Base-by-base conservation (phyloP, 1,284 basidiomycete species). In the Fomitopsis betulina region DNA sequence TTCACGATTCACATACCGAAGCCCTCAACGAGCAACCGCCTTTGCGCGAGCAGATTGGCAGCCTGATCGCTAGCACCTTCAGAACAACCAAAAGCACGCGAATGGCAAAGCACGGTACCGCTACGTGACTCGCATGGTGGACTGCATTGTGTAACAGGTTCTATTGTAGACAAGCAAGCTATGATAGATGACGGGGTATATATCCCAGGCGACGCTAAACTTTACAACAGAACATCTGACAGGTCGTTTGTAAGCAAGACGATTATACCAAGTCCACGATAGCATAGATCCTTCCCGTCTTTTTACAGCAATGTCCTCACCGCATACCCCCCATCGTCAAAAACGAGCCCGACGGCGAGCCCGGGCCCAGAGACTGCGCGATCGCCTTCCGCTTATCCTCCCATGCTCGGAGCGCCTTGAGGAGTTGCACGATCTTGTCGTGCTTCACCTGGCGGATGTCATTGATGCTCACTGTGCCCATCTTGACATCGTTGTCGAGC, bases 391-490 rank as follows among this genome's bases (percentile, higher is more conserved):
- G 73, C 73, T 85, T 88, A 40, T 93, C 89, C 70, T 92, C 88
- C 91, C 91, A 93, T 0, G 72, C 71, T 71, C 83, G 87, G 64
- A 96, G 73, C 55, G 90, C 88, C 63, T 81, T 84, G 64, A 96
- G 71, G 27, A 96, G 75, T 69, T 92, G 86, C 8, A 87, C 67
- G 62, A 95, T 84, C 75, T 91, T 93, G 45, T 88, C 86, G 43
- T 83, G 77, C 70, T 89, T 91, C 40, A 90, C 92, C 60, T 84
- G 82, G 55, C 91, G 79, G 47, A 97, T 80, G 72, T 96, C 94
- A 69, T 95, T 95, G 74, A 96, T 94, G 67, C 91, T 94, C 35
- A 96, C 88, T 61, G 82, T 85, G 10, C 89, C 93, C 77, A 94
- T 91, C 74, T 90, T 90, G 58, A 96, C 85, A 56, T 93, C 92